Evolutionary conservation across 108 stramenopile genomes (phyloP), one percentile per base, ranked within the genome.

Genomic region (Mediolabrus comicus): DNA sequence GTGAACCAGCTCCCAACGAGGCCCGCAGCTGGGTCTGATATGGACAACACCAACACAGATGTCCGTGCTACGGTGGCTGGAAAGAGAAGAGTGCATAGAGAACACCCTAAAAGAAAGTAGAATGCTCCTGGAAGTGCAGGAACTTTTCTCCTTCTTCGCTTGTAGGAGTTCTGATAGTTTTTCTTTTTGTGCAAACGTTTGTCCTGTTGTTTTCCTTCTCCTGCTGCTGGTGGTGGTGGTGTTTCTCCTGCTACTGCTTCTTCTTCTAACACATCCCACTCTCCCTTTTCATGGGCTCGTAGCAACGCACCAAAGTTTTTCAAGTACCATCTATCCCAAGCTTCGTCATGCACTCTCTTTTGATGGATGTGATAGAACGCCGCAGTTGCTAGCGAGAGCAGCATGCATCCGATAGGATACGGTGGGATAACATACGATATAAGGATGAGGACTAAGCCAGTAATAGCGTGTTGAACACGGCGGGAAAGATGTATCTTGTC

Each of bases 101-200:
- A 31, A 2, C 62, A 52, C 12, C 79, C 79, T 19, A 80, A 63
- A 9, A 80, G 74, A 29, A 74, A 80, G 27, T 80, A 80, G 52
- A 80, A 80, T 43, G 79, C 79, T 17, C 79, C 79, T 8, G 79
- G 74, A 6, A 74, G 43, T 5, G 55, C 34, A 11, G 79, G 77
- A n/a, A 3, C 19, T 11, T 46, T 28, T 63, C 35, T 76, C 19
- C 67, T n/a, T 51, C 68, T 10, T 52, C 68, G 57, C 12, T 43
- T 28, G 30, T 32, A 36, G n/a, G n/a, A n/a, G n/a, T 36, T 19
- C 24, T 63, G 31, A 41, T 41, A 14, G 32, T n/a, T 22, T n/a
- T 39, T 27, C 22, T 16, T 11, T 16, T 14, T 19, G 2, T 35
- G 54, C 8, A 14, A 33, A n/a, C n/a, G 31, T 12, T 28, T 26